phyloP scores from a whole-genome alignment of 345 rosid species.

The Hypericum androsaemum region DNA sequence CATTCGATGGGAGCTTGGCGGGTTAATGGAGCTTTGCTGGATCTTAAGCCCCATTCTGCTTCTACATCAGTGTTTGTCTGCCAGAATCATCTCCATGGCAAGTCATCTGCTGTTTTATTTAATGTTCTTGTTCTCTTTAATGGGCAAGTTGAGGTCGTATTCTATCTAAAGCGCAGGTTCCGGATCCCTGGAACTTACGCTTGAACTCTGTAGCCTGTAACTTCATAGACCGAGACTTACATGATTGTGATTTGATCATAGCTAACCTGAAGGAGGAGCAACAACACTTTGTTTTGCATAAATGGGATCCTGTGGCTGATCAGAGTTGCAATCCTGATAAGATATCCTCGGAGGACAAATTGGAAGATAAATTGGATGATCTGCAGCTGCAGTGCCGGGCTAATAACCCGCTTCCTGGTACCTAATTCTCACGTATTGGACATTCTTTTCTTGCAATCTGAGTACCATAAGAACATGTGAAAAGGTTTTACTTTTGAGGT shows the following conservation, averaged over 20 bases:
- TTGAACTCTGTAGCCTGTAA: no score
- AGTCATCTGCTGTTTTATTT: conserved; percentile 2
- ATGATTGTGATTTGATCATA: conserved; percentile 17
- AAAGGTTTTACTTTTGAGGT: not conserved
- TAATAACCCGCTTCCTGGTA: conserved; percentile 42
- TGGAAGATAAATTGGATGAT: conserved; percentile 20
- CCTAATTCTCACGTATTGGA: not conserved
- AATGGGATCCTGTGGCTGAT: conserved; percentile 51
- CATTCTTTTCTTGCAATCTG: conserved; percentile 2
- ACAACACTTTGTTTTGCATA: conserved; percentile 49
- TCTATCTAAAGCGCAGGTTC: not conserved
- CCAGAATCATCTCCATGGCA: conserved; percentile 26
- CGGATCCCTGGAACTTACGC: no score
- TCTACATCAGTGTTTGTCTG: conserved; percentile 48
- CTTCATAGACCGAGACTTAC: no score
- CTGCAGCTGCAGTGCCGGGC: conserved; percentile 41
- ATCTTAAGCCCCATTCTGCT: conserved; percentile 68
- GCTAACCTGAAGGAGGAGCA: conserved; percentile 33
- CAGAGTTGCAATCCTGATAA: conserved; percentile 21
- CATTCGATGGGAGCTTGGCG: conserved; percentile 90
- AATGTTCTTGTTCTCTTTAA: not conserved
- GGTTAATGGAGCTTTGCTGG: conserved; percentile 58
- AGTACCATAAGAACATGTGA: not conserved
- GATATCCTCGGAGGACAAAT: conserved; percentile 22
- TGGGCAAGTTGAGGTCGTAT: not conserved